phyloP scores from a whole-genome alignment of 2,329 filamentous ascomycete species.

The Myriosclerotinia duriaeana region DNA sequence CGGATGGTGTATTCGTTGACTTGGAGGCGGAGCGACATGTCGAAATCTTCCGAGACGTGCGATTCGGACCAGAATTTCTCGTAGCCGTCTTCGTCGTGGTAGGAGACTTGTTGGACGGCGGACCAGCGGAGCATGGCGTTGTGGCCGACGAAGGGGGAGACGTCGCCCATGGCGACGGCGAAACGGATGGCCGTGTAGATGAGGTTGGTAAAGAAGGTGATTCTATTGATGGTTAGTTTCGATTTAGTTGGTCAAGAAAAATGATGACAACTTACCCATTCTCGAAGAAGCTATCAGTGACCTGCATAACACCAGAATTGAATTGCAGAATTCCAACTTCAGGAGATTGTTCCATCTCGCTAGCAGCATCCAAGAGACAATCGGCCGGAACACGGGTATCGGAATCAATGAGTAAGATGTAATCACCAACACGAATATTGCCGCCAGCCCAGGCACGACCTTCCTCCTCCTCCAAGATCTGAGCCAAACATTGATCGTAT shows the following conservation, averaged over 20 bases:
- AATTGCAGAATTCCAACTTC: constrained; percentile 79
- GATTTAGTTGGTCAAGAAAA: not conserved
- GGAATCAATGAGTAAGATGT: constrained; percentile 76
- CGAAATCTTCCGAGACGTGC: constrained; percentile 79
- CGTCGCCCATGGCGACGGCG: constrained; percentile 74
- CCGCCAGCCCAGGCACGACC: constrained; percentile 78
- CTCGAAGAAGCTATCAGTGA: constrained; percentile 71
- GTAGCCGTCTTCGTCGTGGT: constrained; percentile 66
- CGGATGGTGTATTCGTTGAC: constrained; percentile 71
- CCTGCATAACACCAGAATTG: constrained; percentile 76
- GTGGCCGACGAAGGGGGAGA: constrained; percentile 78
- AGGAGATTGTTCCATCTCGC: constrained; percentile 77
- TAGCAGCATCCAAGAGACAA: constrained; percentile 75
- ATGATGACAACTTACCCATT: constrained; percentile 46
- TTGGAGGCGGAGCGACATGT: constrained; percentile 77
- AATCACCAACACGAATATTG: constrained; percentile 82
- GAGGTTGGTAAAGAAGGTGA: constrained; percentile 71
- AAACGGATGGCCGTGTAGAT: constrained; percentile 76
- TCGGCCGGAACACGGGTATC: constrained; percentile 77
- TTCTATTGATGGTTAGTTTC: constrained; percentile 36
- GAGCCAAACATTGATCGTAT: constrained; percentile 64
- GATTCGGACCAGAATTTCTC: constrained; percentile 82
- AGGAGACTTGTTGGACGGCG: constrained; percentile 71
- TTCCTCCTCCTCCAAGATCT: constrained; percentile 62
- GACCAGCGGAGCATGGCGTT: constrained; percentile 76